Evolutionary conservation across 192 early-diverging fungal species (phyloP).

Genomic region (Phlyctochytrium planicorne): DNA sequence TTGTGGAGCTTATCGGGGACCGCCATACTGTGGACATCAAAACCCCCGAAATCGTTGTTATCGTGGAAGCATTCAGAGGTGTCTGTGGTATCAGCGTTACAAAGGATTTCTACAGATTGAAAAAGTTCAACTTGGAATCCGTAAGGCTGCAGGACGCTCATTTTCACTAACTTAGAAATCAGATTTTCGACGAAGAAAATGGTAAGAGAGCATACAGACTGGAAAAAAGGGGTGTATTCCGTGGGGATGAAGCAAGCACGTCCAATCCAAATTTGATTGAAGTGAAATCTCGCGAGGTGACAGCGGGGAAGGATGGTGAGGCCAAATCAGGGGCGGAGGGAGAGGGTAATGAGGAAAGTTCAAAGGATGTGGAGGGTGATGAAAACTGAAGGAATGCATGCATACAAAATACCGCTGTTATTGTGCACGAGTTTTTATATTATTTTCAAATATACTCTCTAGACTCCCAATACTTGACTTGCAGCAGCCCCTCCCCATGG

Average conservation of each 20-base stretch:
- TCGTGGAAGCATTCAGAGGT: constrained; percentile 47
- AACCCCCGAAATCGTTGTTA: constrained; percentile 33
- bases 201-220: neutral
- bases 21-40: constrained; percentile 40
- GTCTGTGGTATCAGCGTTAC: constrained; percentile 47
- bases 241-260: neutral
- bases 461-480: neutral
- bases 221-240: neutral
- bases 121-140: constrained; percentile 45
- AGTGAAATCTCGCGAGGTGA: no score
- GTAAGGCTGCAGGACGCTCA: constrained; percentile 12
- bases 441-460: no score
- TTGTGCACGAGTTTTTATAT: no score
- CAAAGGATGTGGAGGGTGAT: no score
- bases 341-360: neutral
- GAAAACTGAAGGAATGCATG: no score
- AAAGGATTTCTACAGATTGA: constrained; percentile 33
- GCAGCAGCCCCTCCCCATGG: constrained; percentile 13
- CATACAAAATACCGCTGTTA: no score
- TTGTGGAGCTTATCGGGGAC: constrained; percentile 32
- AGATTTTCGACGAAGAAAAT: neutral
- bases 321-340: neutral
- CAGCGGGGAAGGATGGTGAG: neutral
- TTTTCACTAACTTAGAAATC: neutral
- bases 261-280: no score